Base-by-base conservation (phyloP, 2,329 filamentous ascomycete genomes). In the Nemania sp. region DNA sequence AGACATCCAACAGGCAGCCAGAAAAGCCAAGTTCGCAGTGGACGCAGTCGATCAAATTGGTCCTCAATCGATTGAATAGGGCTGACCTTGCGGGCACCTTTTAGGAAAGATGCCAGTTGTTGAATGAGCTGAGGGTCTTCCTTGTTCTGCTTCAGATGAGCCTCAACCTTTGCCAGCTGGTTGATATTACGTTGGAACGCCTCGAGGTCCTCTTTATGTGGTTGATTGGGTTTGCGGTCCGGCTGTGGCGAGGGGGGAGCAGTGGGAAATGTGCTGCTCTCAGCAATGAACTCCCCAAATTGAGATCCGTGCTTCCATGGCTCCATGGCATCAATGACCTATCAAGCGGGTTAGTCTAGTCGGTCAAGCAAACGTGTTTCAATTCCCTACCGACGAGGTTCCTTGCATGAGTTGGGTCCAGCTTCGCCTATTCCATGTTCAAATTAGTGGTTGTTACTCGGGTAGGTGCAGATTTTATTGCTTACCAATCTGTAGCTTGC, bases 401-500 rank as follows among this genome's bases (percentile, higher is more conserved):
- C 92, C 93, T 67, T 93, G 89, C 79, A 96, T 94, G 56, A 97
- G 78, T 62, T 92, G 92, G 59, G 88, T 91, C 93, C 93, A 97
- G 73, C 87, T 89, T 71, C 88, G 87, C 89, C 91, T 96, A 69
- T 63, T 57, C 65, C 34, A 55, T 31, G 17, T 23, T 54, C 17
- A 23, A 53, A 61, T 78, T 66, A 78, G 75, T 66, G 50, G 68
- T 62, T 33, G 53, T 64, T 57, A 49, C 50, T 54, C 65, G 66
- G 67, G 39, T 63, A 59, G 62, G 51, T 63, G 64, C 65, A 69
- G 63, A 30, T 41, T 62, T 34, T 67, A 76, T 70, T 70, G 67
- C 86, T 79, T 81, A 95, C 93, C 92, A 97, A 76, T 97, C 93
- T 56, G 88, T 94, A 51, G 91, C 90, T 76, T 97, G 93, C 92